These are phyloP conservation scores for Phycomyces blakesleeanus DNA, from an alignment of 192 early-diverging fungal species.

Conservation along the genomic window DNA sequence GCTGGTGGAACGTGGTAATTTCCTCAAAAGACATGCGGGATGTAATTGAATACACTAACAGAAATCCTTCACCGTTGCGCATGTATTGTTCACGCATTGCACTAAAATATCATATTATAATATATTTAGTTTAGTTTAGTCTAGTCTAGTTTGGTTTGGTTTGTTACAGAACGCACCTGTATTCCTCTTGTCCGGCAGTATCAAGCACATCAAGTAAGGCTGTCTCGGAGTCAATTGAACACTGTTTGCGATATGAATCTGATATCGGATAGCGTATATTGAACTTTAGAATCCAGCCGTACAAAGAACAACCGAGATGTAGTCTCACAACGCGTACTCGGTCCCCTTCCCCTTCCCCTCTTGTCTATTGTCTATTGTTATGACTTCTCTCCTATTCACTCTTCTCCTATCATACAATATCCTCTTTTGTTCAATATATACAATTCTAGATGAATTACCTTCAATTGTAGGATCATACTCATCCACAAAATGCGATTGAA, in stretches of 20 bases:
- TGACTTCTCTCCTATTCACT: no score
- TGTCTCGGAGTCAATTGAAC: conserved; percentile 87
- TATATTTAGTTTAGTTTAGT: not conserved
- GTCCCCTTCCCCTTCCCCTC: no score
- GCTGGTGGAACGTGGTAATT: conserved; percentile 64
- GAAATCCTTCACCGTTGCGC: conserved; percentile 81
- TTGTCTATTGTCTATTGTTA: no score
- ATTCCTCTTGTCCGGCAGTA: conserved; percentile 97
- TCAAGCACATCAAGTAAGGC: conserved; percentile 92
- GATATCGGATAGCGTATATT: not conserved
- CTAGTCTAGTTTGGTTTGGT: not conserved
- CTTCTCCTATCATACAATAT: not conserved
- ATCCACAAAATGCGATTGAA: conserved; percentile 78
- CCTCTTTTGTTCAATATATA: not conserved
- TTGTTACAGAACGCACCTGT: conserved; percentile 31
- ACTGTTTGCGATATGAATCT: conserved; percentile 96
- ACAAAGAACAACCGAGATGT: not conserved
- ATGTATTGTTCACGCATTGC: conserved; percentile 75
- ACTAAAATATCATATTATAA: conserved; percentile 10
- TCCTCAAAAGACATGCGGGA: conserved; percentile 74
- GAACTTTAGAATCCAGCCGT: not conserved
- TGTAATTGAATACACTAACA: conserved; percentile 79
- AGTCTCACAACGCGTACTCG: no score
- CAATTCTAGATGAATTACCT: conserved; percentile 17
- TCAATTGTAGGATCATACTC: conserved; percentile 98